These are phyloP conservation scores for Dryas alaskensis DNA, from an alignment of 306 rosid genomes.

Conservation along the genomic window DNA sequence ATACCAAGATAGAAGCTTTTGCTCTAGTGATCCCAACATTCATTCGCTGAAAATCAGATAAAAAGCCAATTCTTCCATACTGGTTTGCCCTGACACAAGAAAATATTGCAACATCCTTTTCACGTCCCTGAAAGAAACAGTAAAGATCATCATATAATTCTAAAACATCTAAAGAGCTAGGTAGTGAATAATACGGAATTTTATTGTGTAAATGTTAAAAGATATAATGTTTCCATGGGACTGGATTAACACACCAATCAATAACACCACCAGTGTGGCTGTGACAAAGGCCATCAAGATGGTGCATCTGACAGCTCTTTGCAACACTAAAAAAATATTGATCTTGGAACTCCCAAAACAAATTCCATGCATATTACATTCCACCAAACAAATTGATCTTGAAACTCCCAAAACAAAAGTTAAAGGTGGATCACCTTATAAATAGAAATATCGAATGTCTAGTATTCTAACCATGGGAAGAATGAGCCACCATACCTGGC, in stretches of 20 bases:
- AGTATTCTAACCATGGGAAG: background rate
- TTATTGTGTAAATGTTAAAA: too few species aligned
- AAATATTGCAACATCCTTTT: slow-evolving; percentile 84
- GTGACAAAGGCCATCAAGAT: background rate
- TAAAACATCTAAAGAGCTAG: too few species aligned
- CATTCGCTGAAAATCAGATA: slow-evolving; percentile 76
- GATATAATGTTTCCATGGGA: too few species aligned
- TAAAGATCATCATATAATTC: background rate
- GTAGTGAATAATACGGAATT: too few species aligned
- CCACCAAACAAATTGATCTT: background rate
- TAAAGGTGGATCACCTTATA: background rate
- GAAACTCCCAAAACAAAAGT: background rate
- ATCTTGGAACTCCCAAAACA: too few species aligned
- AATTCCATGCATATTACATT: background rate
- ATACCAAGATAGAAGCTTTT: slow-evolving; percentile 84
- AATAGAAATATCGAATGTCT: background rate
- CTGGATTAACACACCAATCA: too few species aligned
- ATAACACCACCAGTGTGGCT: too few species aligned
- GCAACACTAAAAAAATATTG: background rate
- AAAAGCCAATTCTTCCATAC: slow-evolving; percentile 67
- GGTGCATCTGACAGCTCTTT: background rate
- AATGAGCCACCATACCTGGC: slow-evolving; percentile 65
- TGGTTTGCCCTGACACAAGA: slow-evolving; percentile 89
- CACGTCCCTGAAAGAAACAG: slow-evolving; percentile 66
- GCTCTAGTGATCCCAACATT: slow-evolving; percentile 96